phyloP scores from a whole-genome alignment of 176 grass and related monocot genomes.

The Guadua angustifolia region DNA sequence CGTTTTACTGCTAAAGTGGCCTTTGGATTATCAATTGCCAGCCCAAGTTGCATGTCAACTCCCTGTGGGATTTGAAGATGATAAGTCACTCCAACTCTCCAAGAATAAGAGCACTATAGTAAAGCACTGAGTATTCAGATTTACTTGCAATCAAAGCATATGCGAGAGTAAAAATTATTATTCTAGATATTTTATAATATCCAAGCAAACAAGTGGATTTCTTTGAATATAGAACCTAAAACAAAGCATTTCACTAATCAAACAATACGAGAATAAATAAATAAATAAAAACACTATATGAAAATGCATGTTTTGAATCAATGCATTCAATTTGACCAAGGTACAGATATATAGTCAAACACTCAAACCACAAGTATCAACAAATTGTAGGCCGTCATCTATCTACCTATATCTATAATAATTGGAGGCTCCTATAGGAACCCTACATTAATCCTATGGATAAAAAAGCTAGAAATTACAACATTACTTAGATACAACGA shows the following conservation, averaged over 20 bases:
- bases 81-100: constrained; percentile 22
- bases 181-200: not conserved
- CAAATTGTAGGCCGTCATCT: not conserved
- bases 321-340: not conserved
- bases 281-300: not conserved
- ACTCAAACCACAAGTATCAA: not conserved
- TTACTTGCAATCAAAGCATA: constrained; percentile 23
- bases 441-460: no score
- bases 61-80: constrained; percentile 48
- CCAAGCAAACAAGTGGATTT: not conserved
- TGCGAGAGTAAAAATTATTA: not conserved
- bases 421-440: no score
- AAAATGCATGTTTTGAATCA: not conserved
- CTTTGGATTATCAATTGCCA: constrained; percentile 88
- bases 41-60: constrained; percentile 82
- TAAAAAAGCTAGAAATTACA: no score
- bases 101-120: constrained; percentile 15
- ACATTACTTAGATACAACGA: no score
- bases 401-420: no score
- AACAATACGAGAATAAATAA: not conserved
- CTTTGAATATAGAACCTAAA: not conserved
- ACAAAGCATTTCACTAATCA: not conserved
- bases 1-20: constrained; percentile 85
- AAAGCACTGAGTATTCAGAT: not conserved
- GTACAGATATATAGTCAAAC: not conserved